These are phyloP conservation scores for Coemansia sp. DNA, from an alignment of 192 early-diverging fungal genomes.

Conservation along the genomic window DNA sequence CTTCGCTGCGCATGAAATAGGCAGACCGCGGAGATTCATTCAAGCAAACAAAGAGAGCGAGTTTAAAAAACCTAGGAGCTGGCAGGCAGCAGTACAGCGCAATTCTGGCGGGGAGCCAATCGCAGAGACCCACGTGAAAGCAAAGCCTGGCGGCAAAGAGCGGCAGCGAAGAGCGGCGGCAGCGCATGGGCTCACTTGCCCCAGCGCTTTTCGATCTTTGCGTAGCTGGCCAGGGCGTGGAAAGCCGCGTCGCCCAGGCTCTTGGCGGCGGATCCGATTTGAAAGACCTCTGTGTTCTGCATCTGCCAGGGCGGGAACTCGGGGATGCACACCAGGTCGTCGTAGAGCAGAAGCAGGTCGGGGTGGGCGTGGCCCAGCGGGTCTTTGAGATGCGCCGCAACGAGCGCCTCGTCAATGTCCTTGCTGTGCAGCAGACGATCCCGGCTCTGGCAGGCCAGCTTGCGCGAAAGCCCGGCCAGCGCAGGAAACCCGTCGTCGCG, in stretches of 20 bases:
- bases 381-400: conserved; percentile 15
- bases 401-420: conserved; percentile 13
- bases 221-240: conserved; percentile 29
- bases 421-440: conserved; percentile 7
- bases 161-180: too few species aligned
- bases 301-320: conserved; percentile 50
- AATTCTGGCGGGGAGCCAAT: too few species aligned
- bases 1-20: too few species aligned
- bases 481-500: conserved; percentile 35
- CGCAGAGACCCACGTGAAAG: too few species aligned
- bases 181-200: conserved; percentile 33
- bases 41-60: too few species aligned
- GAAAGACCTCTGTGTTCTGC: conserved; percentile 43
- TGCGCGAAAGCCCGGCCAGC: conserved; percentile 13
- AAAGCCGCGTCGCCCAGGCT: conserved; percentile 26
- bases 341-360: conserved; percentile 34
- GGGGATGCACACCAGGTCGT: conserved; percentile 31
- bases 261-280: conserved; percentile 12
- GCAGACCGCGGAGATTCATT: too few species aligned
- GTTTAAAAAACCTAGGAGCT: too few species aligned
- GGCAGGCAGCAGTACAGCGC: too few species aligned
- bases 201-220: conserved; percentile 42
- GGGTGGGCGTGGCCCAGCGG: conserved; percentile 23
- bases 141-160: too few species aligned
- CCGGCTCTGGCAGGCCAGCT: conserved; percentile 13